Conservation (phyloP, 176 grass and related monocot species). For the Saccharum spontaneum region DNA sequence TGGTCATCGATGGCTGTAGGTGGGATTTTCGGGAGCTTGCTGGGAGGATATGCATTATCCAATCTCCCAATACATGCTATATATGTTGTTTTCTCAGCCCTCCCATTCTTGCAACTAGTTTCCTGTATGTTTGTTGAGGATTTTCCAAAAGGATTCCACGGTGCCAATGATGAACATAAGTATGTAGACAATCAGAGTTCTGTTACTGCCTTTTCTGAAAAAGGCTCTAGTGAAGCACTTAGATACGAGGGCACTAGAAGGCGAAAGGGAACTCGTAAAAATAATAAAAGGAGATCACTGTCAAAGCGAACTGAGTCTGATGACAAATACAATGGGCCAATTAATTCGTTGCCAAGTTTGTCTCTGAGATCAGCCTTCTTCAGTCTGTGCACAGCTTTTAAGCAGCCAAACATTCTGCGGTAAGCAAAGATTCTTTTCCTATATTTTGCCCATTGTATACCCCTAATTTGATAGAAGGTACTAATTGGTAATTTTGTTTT, state of each 20-base stretch:
- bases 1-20: constrained; percentile 80
- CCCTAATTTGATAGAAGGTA: background rate
- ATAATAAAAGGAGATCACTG: constrained; percentile 41
- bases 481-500: constrained; percentile 18
- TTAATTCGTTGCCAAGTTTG: too few species aligned
- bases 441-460: constrained; percentile 21
- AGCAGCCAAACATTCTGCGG: background rate
- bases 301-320: constrained; percentile 25
- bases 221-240: constrained; percentile 31
- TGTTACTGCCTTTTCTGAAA: constrained; percentile 12
- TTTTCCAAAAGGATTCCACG: constrained; percentile 36
- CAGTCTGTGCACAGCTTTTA: too few species aligned
- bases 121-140: constrained; percentile 69
- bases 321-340: too few species aligned
- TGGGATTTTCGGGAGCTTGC: constrained; percentile 70
- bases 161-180: background rate
- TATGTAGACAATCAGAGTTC: constrained; percentile 29
- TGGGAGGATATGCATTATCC: constrained; percentile 74
- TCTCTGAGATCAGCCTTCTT: too few species aligned
- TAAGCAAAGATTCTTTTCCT: constrained; percentile 37
- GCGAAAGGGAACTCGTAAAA: constrained; percentile 43
- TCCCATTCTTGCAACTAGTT: constrained; percentile 64
- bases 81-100: constrained; percentile 61
- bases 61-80: constrained; percentile 64
- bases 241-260: constrained; percentile 36